Evolutionary conservation across 108 stramenopile species (phyloP).

Genomic region (Skeletonema tropicum): DNA sequence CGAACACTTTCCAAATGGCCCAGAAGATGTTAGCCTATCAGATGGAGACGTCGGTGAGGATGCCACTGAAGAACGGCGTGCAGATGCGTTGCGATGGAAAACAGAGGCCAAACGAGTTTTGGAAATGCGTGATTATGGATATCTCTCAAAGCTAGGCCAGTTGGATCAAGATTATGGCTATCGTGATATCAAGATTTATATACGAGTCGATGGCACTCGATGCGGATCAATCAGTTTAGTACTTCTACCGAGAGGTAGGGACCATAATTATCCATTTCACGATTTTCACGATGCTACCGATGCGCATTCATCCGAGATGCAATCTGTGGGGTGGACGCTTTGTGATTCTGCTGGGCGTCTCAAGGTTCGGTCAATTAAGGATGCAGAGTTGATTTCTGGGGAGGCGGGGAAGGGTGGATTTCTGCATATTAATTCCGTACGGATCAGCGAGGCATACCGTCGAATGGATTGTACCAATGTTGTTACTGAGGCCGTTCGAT

Average conservation of each 20-base stretch:
- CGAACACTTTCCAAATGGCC: not conserved
- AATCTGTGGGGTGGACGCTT: not conserved
- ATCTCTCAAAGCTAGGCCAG: not conserved
- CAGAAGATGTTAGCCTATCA: not conserved
- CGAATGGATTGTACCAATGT: not conserved
- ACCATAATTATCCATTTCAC: not conserved
- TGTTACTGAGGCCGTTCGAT: not conserved
- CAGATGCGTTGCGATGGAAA: not conserved
- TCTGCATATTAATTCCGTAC: not conserved
- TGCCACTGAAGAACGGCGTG: not conserved
- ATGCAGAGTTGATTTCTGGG: not conserved
- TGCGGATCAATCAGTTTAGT: not conserved
- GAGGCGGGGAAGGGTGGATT: not conserved
- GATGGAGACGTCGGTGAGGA: not conserved
- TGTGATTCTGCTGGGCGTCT: not conserved
- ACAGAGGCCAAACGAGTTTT: not conserved
- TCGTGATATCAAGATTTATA: not conserved
- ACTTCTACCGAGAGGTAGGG: not conserved
- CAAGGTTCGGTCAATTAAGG: not conserved
- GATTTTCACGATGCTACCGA: not conserved
- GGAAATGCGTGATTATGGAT: not conserved
- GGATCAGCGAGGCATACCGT: not conserved
- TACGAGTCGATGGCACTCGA: not conserved
- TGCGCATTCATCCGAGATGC: not conserved
- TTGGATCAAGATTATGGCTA: not conserved